A percentile compares a stretch with the other conserved stretches of the same genome.
phyloP scores from a whole-genome alignment of 495 filamentous ascomycete genomes.

The Cryomyces minteri region DNA sequence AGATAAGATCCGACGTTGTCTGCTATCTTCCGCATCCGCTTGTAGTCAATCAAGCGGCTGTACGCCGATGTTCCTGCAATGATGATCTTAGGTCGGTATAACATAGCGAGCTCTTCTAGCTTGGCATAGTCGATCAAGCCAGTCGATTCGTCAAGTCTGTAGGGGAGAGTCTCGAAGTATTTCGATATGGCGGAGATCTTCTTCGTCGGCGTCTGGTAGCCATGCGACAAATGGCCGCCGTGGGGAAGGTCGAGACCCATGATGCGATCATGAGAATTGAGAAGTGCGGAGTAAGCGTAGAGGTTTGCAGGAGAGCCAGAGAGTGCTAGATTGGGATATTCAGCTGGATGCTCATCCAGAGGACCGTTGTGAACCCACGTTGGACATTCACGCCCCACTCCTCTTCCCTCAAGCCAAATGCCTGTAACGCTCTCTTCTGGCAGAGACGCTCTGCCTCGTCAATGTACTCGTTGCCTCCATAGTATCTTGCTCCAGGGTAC shows the following conservation, averaged over 20 bases:
- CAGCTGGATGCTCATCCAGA: slow-evolving; percentile 2
- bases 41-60: slow-evolving; percentile 96
- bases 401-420: slow-evolving; percentile 62
- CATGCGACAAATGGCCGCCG: slow-evolving; percentile 91
- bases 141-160: slow-evolving; percentile 78
- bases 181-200: slow-evolving; percentile 98
- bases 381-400: slow-evolving; percentile 99
- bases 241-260: slow-evolving; percentile 97
- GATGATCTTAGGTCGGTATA: slow-evolving; percentile 90
- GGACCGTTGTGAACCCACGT: slow-evolving; percentile 31
- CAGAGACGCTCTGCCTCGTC: slow-evolving; percentile 80
- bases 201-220: slow-evolving; percentile 93
- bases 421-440: slow-evolving; percentile 71
- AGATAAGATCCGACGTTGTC: slow-evolving; percentile 91
- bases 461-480: slow-evolving; percentile 92
- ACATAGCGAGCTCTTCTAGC: slow-evolving; percentile 76
- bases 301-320: slow-evolving; percentile 94
- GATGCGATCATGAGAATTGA: slow-evolving; percentile 81
- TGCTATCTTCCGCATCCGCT: slow-evolving; percentile 87
- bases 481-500: slow-evolving; percentile 92
- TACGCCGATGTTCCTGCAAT: slow-evolving; percentile 98
- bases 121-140: slow-evolving; percentile 95
- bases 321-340: slow-evolving; percentile 41
- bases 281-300: slow-evolving; percentile 83
- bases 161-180: slow-evolving; percentile 96